Base-by-base conservation (phyloP, 2,329 filamentous ascomycete genomes). In the Seiridium unicorne region DNA sequence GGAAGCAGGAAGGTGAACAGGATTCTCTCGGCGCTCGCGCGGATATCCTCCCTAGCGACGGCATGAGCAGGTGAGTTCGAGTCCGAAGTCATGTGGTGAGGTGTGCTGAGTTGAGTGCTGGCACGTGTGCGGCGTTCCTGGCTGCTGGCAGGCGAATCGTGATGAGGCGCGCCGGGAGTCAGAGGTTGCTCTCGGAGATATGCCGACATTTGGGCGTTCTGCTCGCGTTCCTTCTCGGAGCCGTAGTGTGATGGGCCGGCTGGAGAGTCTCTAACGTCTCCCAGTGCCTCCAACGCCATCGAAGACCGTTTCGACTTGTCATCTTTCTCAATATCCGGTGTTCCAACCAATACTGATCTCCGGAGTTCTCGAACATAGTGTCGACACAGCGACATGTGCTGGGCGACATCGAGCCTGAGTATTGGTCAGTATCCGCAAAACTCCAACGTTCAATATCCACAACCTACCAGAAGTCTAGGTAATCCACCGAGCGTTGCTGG, bases 311-410 rank as follows among this genome's bases (percentile, higher is more conserved):
- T 96, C 63, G 92, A 96, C 59, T 85, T 84, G 32, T 58, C 55
- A 18, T 83, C 81, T 73, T 90, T 93, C 67, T 97, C 92, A 58
- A 92, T 82, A 65, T 99, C 95, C 11, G 95, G 95, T 0, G 95
- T 99, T 48, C 92, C 91, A 61, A 98, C 86, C 55, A 99, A 87
- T 63, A 98, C 93, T 32, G 94, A 98, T 65, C 95, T 86, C 66
- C 95, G 91, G 58, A 99, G 84, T 76, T 97, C 93, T 70, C 95
- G 92, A 26, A 99, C 95, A 79, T 97, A 99, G 76, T 98, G 93
- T 55, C 96, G 90, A 74, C 92, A 99, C 60, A 99, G 84, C 31
- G 94, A 97, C 89, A 98, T 97, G 78, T 99, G 95, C 74, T 99
- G 95, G 13, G 95, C 94, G 62, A 99, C 95, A 88, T 99, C 95